These are phyloP conservation scores for Pleurotus cornucopiae DNA, from an alignment of 768 basidiomycete genomes.

Conservation along the genomic window DNA sequence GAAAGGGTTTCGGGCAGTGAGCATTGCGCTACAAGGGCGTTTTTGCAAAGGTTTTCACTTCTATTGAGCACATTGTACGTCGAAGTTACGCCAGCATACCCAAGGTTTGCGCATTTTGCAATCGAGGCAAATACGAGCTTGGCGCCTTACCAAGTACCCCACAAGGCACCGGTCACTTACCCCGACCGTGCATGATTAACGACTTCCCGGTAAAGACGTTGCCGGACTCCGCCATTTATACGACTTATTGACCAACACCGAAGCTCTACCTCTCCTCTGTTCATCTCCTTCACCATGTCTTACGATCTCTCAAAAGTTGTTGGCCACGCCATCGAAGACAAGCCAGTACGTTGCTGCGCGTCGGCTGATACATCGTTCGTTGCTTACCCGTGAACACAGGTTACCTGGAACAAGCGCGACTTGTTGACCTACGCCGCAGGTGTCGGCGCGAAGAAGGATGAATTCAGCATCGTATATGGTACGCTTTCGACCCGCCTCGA, in stretches of 20 bases:
- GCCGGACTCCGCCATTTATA: background rate
- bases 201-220: background rate
- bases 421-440: conserved; percentile 75
- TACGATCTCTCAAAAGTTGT: conserved; percentile 65
- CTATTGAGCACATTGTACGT: too few species aligned
- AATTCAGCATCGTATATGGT: conserved; percentile 73
- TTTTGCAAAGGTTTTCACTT: too few species aligned
- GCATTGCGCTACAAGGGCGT: too few species aligned
- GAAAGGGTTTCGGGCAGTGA: too few species aligned
- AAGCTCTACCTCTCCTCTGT: background rate
- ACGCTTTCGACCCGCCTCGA: conserved; percentile 11
- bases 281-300: conserved; percentile 31
- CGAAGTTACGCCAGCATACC: background rate
- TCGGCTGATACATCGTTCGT: background rate
- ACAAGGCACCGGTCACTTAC: conserved; percentile 1
- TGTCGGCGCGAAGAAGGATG: conserved; percentile 76
- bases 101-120: background rate
- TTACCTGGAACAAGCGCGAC: conserved; percentile 83
- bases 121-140: background rate
- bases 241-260: background rate
- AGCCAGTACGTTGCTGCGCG: conserved; percentile 39
- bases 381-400: conserved; percentile 33
- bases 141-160: background rate
- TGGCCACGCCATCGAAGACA: conserved; percentile 47
- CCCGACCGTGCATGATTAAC: background rate